Evolutionary conservation across 1,284 basidiomycete genomes (phyloP).

Genomic region (Cutaneotrichosporon sp.): DNA sequence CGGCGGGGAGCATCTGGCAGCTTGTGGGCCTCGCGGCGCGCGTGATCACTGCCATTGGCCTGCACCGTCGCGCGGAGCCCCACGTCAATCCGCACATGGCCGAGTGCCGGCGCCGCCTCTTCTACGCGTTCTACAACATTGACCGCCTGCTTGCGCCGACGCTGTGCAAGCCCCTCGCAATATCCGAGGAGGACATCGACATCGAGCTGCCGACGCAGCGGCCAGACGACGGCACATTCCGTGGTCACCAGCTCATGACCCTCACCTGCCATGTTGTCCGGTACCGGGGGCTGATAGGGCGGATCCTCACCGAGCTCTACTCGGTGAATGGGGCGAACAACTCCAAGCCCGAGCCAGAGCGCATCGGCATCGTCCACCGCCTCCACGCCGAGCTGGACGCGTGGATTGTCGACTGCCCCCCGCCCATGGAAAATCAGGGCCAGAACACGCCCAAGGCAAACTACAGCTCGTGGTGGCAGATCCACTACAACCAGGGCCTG

Average conservation of each 20-base stretch:
- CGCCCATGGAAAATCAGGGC: conserved; percentile 10
- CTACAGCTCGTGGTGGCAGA: conserved; percentile 31
- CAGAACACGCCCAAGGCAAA: conserved; percentile 22
- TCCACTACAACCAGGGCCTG: conserved; percentile 35
- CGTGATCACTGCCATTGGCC: conserved; percentile 32
- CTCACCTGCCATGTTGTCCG: conserved; percentile 29
- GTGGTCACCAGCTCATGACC: conserved; percentile 17
- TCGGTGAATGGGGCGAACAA: conserved; percentile 32
- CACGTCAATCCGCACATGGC: conserved; percentile 17
- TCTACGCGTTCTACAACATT: conserved; percentile 42
- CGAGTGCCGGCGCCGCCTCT: conserved; percentile 34
- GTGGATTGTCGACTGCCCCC: conserved; percentile 28
- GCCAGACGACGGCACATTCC: conserved; percentile 24
- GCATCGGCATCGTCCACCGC: conserved; percentile 24
- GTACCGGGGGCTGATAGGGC: conserved; percentile 33
- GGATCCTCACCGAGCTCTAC: conserved; percentile 31
- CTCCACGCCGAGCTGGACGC: conserved; percentile 29
- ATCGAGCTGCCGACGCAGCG: conserved; percentile 30
- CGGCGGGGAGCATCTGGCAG: conserved; percentile 33
- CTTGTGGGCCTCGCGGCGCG: conserved; percentile 34
- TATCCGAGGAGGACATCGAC: conserved; percentile 38
- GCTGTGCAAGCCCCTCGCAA: conserved; percentile 34
- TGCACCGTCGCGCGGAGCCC: conserved; percentile 35
- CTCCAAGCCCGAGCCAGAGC: conserved; percentile 26
- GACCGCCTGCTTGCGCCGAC: conserved; percentile 37